Conservation (phyloP, 176 grass and related monocot genomes). For the Triticum urartu region DNA sequence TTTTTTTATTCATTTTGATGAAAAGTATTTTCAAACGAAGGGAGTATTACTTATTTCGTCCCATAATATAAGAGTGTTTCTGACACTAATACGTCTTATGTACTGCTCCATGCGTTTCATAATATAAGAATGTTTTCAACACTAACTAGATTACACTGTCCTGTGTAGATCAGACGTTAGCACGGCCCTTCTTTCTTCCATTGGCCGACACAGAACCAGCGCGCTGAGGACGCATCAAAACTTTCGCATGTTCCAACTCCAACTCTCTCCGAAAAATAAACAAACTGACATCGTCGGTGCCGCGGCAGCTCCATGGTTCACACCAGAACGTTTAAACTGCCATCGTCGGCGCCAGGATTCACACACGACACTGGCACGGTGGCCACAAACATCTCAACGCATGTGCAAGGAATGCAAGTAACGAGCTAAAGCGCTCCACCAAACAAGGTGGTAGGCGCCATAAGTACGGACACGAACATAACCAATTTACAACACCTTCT, state of each 20-base stretch:
- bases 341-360: neutral
- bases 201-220: neutral
- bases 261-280: neutral
- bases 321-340: neutral
- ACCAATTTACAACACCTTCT: slow-evolving; percentile 31
- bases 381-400: neutral
- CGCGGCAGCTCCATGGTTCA: neutral
- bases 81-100: too few species aligned
- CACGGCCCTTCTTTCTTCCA: too few species aligned
- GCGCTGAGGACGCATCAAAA: neutral
- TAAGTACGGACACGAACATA: neutral
- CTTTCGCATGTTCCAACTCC: neutral
- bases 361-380: too few species aligned
- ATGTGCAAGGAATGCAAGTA: neutral
- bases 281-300: neutral
- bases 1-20: too few species aligned
- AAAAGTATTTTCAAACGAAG: too few species aligned
- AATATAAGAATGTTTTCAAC: too few species aligned
- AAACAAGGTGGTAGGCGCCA: neutral
- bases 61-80: too few species aligned
- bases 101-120: too few species aligned
- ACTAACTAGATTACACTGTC: too few species aligned
- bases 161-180: too few species aligned
- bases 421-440: neutral
- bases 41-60: too few species aligned